These are phyloP conservation scores for Fusarium proliferatum DNA, from an alignment of 2,329 filamentous ascomycete species.

Conservation along the genomic window DNA sequence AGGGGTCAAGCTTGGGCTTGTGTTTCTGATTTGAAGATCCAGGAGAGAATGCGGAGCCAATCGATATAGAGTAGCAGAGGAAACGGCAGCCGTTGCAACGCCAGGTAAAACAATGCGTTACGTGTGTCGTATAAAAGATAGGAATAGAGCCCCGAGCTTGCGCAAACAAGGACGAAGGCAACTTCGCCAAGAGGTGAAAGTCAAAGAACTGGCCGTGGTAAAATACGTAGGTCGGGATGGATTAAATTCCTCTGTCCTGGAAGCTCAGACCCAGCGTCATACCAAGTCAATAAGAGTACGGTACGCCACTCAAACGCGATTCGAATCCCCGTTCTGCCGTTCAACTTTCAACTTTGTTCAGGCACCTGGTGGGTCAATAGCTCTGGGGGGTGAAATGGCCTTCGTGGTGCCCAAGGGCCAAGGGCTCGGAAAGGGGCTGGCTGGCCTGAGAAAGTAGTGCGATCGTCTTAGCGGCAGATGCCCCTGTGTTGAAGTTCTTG, in stretches of 20 bases:
- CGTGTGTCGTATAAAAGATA: conserved; percentile 17
- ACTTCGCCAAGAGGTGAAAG: conserved; percentile 24
- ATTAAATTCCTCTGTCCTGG: conserved; percentile 48
- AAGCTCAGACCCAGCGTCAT: conserved; percentile 48
- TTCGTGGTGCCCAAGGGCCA: conserved; percentile 36
- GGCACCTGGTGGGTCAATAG: conserved; percentile 40
- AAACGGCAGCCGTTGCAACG: conserved; percentile 32
- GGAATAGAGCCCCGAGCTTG: conserved; percentile 11
- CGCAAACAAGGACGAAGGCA: conserved; percentile 11
- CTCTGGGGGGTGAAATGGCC: conserved; percentile 29
- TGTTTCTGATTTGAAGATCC: conserved; percentile 43
- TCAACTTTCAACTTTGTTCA: conserved; percentile 34
- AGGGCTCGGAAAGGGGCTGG: conserved; percentile 42
- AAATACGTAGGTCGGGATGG: conserved; percentile 43
- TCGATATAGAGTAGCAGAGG: conserved; percentile 24
- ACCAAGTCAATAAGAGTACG: conserved; percentile 40
- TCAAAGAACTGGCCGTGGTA: conserved; percentile 28
- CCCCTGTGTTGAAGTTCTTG: conserved; percentile 3
- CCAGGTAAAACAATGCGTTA: conserved; percentile 32
- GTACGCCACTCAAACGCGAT: conserved; percentile 38
- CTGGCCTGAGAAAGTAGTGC: conserved; percentile 32
- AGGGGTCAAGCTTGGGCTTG: conserved; percentile 40
- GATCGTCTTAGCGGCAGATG: conserved; percentile 37
- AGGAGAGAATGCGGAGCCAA: conserved; percentile 38
- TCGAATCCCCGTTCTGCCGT: conserved; percentile 40